Conservation (phyloP, 1,139 yeast genomes). For the Wickerhamomyces sp. region DNA sequence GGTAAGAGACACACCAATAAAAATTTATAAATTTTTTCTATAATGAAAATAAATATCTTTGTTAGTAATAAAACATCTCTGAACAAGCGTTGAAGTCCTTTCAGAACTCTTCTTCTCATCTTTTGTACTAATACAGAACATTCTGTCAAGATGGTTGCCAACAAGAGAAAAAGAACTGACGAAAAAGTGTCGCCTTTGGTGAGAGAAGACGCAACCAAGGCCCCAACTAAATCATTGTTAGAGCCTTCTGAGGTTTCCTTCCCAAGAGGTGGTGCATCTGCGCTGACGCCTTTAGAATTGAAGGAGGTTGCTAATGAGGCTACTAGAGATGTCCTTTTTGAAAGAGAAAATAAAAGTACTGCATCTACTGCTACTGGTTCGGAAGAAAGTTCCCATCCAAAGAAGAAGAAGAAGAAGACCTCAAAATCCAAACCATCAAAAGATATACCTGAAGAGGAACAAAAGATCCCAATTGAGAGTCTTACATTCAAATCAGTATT, state of each 20-base stretch:
- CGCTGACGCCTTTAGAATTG: constrained; percentile 82
- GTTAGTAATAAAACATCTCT: not conserved
- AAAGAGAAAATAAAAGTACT: constrained; percentile 28
- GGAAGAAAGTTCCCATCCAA: constrained; percentile 28
- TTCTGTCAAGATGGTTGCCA: constrained; percentile 12
- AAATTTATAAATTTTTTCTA: constrained; percentile 7
- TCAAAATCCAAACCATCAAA: constrained; percentile 16
- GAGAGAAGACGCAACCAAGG: constrained; percentile 32
- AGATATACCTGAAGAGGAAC: constrained; percentile 26
- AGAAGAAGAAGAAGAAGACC: constrained; percentile 33
- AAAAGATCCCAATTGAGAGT: constrained; percentile 43
- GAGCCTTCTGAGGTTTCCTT: constrained; percentile 59
- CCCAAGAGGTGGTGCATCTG: constrained; percentile 94
- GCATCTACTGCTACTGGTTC: constrained; percentile 18
- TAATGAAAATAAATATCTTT: not conserved
- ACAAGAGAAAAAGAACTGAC: constrained; percentile 35
- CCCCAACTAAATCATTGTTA: constrained; percentile 30
- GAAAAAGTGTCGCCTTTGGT: constrained; percentile 32
- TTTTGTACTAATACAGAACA: not conserved
- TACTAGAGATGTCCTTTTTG: constrained; percentile 78
- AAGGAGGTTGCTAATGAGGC: constrained; percentile 94
- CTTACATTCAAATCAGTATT: constrained; percentile 56
- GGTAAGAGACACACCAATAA: constrained; percentile 8
- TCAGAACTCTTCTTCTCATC: not conserved
- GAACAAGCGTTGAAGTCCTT: not conserved